Evolutionary conservation across 2,329 filamentous ascomycete genomes (phyloP).

Genomic region (Emericellopsis cladophorae): DNA sequence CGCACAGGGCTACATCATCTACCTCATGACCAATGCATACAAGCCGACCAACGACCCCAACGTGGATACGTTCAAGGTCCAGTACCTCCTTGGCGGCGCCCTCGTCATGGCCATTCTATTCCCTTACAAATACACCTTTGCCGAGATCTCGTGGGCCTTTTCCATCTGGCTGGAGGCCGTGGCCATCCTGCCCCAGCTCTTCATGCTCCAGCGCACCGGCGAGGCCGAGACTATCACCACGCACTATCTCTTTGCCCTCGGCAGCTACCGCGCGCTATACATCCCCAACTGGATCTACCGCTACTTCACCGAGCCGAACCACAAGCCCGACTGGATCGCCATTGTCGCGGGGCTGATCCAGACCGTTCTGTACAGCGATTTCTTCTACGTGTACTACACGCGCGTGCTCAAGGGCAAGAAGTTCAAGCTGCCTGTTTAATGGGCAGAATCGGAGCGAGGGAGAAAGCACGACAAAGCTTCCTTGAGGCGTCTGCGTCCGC

Average conservation of each 20-base stretch:
- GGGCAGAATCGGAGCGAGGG: background rate
- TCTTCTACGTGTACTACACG: slow-evolving; percentile 99
- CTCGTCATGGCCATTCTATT: slow-evolving; percentile 69
- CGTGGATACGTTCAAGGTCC: slow-evolving; percentile 91
- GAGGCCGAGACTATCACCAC: slow-evolving; percentile 99
- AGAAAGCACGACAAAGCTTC: no score
- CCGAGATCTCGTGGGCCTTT: slow-evolving; percentile 93
- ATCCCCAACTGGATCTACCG: slow-evolving; percentile 98
- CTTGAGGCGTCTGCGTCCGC: no score
- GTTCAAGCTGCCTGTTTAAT: slow-evolving; percentile 72
- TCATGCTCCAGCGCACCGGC: slow-evolving; percentile 94
- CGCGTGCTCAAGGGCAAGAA: slow-evolving; percentile 87
- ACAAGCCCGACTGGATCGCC: slow-evolving; percentile 73
- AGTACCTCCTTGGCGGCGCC: slow-evolving; percentile 80
- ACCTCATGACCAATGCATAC: slow-evolving; percentile 95
- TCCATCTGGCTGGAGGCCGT: slow-evolving; percentile 97
- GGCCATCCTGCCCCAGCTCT: slow-evolving; percentile 91
- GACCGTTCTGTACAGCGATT: slow-evolving; percentile 93
- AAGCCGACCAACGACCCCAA: slow-evolving; percentile 96
- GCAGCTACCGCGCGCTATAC: slow-evolving; percentile 83
- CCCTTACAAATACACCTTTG: slow-evolving; percentile 70
- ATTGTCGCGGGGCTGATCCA: slow-evolving; percentile 83
- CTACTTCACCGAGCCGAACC: slow-evolving; percentile 61
- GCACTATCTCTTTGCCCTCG: slow-evolving; percentile 91
- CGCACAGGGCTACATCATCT: slow-evolving; percentile 86